These are phyloP conservation scores for Alternaria gansuensis DNA, from an alignment of 2,329 filamentous ascomycete genomes.

Conservation along the genomic window DNA sequence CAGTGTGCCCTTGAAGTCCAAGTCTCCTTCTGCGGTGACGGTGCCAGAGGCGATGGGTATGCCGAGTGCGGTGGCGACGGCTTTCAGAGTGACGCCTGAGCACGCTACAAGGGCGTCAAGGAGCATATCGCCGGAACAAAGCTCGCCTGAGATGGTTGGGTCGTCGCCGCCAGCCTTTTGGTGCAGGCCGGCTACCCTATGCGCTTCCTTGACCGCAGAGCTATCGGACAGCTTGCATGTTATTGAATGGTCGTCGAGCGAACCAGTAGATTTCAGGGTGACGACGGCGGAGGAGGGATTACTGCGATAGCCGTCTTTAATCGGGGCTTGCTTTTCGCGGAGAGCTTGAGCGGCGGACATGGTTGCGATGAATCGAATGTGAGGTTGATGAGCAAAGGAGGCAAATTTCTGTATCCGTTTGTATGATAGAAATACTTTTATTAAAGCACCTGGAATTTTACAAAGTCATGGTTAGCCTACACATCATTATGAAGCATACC, in stretches of 20 bases:
- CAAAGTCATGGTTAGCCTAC: background rate
- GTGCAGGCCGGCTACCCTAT: conserved; percentile 58
- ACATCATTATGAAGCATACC: conserved; percentile 24
- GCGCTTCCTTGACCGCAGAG: conserved; percentile 53
- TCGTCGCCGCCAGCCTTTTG: conserved; percentile 58
- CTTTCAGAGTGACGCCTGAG: conserved; percentile 62
- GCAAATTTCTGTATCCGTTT: background rate
- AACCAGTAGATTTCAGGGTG: conserved; percentile 57
- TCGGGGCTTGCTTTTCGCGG: conserved; percentile 59
- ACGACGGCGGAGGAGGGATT: conserved; percentile 58
- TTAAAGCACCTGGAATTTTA: background rate
- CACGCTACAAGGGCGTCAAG: conserved; percentile 62
- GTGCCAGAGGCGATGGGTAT: conserved; percentile 57
- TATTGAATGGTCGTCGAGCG: conserved; percentile 57
- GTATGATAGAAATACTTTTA: background rate
- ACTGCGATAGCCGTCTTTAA: conserved; percentile 58
- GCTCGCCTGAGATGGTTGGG: conserved; percentile 56
- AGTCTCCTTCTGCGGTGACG: conserved; percentile 58
- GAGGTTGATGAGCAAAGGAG: background rate
- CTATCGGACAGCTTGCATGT: conserved; percentile 59
- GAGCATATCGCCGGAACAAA: conserved; percentile 62
- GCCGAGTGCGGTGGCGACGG: conserved; percentile 59
- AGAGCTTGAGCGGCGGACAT: conserved; percentile 51
- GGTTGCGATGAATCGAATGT: conserved; percentile 1
- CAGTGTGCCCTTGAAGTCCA: conserved; percentile 61